These are phyloP conservation scores for Dicorynia guianensis DNA, from an alignment of 306 rosid genomes.

Conservation along the genomic window DNA sequence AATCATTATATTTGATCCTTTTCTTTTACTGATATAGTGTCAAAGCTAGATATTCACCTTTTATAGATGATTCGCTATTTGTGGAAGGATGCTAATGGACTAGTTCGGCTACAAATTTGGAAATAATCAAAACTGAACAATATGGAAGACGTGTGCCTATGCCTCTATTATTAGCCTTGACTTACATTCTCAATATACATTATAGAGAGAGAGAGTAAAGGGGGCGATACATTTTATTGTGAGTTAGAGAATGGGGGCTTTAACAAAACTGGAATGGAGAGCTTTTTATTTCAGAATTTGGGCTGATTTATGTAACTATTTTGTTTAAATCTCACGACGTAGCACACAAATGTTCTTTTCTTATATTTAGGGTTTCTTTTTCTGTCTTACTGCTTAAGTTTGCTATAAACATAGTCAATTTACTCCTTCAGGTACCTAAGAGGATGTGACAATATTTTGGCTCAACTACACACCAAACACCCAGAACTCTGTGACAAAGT, in stretches of 20 bases:
- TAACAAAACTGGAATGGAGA: neutral
- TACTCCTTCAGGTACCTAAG: slow-evolving; percentile 72
- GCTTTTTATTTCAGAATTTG: slow-evolving; percentile 17
- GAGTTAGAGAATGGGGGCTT: slow-evolving; percentile 12
- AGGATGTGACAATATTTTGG: slow-evolving; percentile 92
- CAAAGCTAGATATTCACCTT: too few species aligned
- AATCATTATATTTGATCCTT: too few species aligned
- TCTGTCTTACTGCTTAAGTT: slow-evolving; percentile 38
- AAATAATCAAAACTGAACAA: slow-evolving; percentile 10
- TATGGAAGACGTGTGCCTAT: slow-evolving; percentile 6
- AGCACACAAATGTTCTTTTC: neutral
- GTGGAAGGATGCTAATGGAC: slow-evolving; percentile 3
- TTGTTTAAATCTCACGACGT: slow-evolving; percentile 36
- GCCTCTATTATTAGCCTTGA: neutral
- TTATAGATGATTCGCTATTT: too few species aligned
- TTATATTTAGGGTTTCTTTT: slow-evolving; percentile 7
- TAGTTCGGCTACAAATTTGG: neutral
- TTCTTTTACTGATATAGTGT: too few species aligned
- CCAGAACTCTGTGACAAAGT: slow-evolving; percentile 97
- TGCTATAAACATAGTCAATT: slow-evolving; percentile 30
- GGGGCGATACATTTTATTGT: neutral
- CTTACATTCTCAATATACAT: slow-evolving; percentile 2
- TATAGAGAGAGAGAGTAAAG: neutral
- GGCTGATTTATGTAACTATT: slow-evolving; percentile 31
- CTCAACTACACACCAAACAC: slow-evolving; percentile 85